phyloP scores from a whole-genome alignment of 441 rosid species.

The Melastoma candidum region DNA sequence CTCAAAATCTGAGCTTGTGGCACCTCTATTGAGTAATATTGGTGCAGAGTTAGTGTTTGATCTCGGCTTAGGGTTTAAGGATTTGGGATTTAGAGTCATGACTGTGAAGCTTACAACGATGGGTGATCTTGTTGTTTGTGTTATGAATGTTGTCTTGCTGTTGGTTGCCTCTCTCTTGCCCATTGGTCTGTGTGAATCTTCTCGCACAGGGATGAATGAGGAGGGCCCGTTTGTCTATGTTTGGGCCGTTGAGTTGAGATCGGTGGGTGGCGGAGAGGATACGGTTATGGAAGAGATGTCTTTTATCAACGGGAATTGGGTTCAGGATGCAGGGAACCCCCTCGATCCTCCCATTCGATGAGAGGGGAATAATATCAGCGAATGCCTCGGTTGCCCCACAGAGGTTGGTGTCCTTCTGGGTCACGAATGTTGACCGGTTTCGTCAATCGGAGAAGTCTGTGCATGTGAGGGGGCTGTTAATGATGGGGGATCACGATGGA shows the following conservation, averaged over 20 bases:
- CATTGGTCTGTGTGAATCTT: too few species aligned
- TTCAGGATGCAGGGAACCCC: slow-evolving; percentile 40
- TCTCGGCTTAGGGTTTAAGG: slow-evolving; percentile 6
- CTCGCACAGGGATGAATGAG: slow-evolving; percentile 20
- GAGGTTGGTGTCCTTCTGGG: slow-evolving; percentile 54
- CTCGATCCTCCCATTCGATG: slow-evolving; percentile 60
- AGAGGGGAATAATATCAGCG: slow-evolving; percentile 11
- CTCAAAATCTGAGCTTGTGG: too few species aligned
- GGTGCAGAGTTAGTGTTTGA: too few species aligned
- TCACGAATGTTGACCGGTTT: slow-evolving; percentile 42
- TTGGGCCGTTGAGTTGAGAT: slow-evolving; percentile 49
- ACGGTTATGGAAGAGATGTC: slow-evolving; percentile 34
- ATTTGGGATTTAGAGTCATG: slow-evolving; percentile 8
- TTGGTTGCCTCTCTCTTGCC: too few species aligned
- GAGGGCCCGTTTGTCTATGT: slow-evolving; percentile 40
- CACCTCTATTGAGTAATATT: too few species aligned
- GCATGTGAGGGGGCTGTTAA: slow-evolving; percentile 43
- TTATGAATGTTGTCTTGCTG: too few species aligned
- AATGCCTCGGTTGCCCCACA: slow-evolving; percentile 25
- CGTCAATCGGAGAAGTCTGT: slow-evolving; percentile 39
- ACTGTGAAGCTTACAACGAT: slow-evolving; percentile 44
- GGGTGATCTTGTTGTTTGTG: slow-evolving; percentile 25
- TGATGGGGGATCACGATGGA: slow-evolving; percentile 37
- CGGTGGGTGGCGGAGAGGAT: slow-evolving; percentile 23
- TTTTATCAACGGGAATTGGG: slow-evolving; percentile 68